phyloP scores from a whole-genome alignment of 1,284 basidiomycete genomes.

The Cutaneotrichosporon cutaneum region DNA sequence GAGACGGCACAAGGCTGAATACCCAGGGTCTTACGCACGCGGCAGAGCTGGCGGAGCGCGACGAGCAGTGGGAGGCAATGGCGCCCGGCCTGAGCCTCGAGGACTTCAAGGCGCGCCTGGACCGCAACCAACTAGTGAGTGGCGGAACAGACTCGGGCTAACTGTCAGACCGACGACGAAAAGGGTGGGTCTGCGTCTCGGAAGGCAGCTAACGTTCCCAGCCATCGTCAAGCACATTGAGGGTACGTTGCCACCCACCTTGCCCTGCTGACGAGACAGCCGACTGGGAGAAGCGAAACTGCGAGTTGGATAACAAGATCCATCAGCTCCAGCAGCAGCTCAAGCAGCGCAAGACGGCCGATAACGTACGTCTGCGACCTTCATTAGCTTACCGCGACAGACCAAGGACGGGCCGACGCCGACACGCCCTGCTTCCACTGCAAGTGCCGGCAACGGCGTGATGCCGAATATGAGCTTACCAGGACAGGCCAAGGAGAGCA shows the following conservation, averaged over 20 bases:
- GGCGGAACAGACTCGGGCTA: background rate
- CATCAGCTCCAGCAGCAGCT: background rate
- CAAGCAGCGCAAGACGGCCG: background rate
- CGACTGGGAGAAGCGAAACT: background rate
- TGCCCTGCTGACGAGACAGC: background rate
- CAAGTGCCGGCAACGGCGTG: background rate
- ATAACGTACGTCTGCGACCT: background rate
- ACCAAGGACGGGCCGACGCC: background rate
- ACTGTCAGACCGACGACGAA: background rate
- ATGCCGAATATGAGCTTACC: too few relatives aligned
- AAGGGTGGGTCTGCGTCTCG: background rate
- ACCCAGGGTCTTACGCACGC: background rate
- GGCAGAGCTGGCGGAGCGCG: background rate
- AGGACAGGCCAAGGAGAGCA: too few relatives aligned
- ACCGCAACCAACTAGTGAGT: background rate
- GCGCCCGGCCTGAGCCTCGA: background rate
- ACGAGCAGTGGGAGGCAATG: background rate
- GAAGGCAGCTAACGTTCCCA: background rate
- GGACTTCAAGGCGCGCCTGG: background rate
- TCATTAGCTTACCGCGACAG: background rate
- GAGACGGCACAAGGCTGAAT: too few relatives aligned
- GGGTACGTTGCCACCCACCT: background rate
- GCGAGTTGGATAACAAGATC: slow-evolving; percentile 2
- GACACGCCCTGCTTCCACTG: too few relatives aligned
- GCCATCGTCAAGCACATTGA: background rate